Base-by-base conservation (phyloP, 768 basidiomycete species). In the Podaxis sp. region DNA sequence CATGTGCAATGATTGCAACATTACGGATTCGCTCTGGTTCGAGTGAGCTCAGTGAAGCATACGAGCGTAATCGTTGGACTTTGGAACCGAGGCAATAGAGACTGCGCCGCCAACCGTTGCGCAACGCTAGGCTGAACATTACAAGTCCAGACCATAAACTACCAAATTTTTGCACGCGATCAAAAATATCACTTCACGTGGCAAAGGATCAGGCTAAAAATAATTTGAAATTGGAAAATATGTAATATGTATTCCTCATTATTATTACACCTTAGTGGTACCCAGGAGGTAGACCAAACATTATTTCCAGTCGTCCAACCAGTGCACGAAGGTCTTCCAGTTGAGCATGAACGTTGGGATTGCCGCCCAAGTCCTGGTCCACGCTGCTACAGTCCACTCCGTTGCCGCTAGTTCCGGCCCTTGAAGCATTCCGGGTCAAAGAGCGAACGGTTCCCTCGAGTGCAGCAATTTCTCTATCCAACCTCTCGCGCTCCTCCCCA, bases 1-100 rank as follows among this genome's bases (percentile, higher is more conserved):
- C 82, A 74, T 82, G 80, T 49, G 82, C 81, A 66, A 81, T 82
- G 42, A 84, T 82, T 46, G 78, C 79, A 63, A 84, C 77, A 66
- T 82, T 81, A 48, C 81, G 76, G 61, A 82, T 81, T 36, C 72
- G 77, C 17, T 79, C 75, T 38, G 71, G 61, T 5, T 56, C 44
- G n/a, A 49, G 42, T 4, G 61, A 8, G 2, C 33, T 30, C 7
- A 56, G 22, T 9, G 61, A 56, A 11, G 61, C 61, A 51, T 56
- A 63, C 5, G 55, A 51, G 36, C 61, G 54, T 9, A 49, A 26
- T 26, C 28, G 44, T 58, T 44, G 38, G 26, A 44, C 51, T 42
- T 28, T 53, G 3, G 59, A 68, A 67, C 6, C 15, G 9, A 54
- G 60, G 42, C 5, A 39, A 11, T 26, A 48, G 19, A 26, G 60